Conservation (phyloP, 2,329 filamentous ascomycete genomes). For the Hypoxylon sp. region DNA sequence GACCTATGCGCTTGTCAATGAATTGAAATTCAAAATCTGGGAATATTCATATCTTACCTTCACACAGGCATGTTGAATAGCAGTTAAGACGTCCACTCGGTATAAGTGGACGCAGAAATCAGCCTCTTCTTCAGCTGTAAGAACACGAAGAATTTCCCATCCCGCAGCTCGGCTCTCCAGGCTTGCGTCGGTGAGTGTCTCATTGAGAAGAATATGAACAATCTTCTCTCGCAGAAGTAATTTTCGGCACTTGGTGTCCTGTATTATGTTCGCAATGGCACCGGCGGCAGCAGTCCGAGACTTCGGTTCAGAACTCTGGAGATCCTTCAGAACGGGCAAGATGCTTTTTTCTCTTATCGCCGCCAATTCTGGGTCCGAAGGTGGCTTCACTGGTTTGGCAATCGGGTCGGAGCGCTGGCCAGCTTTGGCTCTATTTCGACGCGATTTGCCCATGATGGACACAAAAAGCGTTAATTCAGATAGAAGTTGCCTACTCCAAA, state of each 20-base stretch:
- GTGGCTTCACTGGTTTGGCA: constrained; percentile 71
- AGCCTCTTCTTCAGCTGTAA: constrained; percentile 74
- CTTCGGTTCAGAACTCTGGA: constrained; percentile 72
- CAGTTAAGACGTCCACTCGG: constrained; percentile 72
- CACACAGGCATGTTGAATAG: constrained; percentile 70
- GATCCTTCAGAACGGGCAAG: constrained; percentile 72
- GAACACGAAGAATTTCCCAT: constrained; percentile 75
- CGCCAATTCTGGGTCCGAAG: constrained; percentile 74
- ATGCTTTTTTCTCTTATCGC: constrained; percentile 75
- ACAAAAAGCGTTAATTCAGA: not conserved
- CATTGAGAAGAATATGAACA: constrained; percentile 73
- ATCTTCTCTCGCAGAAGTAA: constrained; percentile 76
- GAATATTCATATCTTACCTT: constrained; percentile 60
- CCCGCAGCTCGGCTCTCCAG: constrained; percentile 75
- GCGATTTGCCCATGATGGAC: constrained; percentile 72
- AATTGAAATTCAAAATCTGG: not conserved
- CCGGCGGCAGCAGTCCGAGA: constrained; percentile 71
- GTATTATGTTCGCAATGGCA: constrained; percentile 73
- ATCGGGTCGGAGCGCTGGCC: constrained; percentile 69
- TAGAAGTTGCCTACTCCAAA: not conserved
- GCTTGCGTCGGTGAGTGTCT: constrained; percentile 74
- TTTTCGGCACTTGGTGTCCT: constrained; percentile 74
- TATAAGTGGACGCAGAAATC: constrained; percentile 78
- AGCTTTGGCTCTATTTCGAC: constrained; percentile 66
- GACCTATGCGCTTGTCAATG: constrained; percentile 54